These are phyloP conservation scores for Termitomyces sp. DNA, from an alignment of 768 basidiomycete genomes.

Conservation along the genomic window DNA sequence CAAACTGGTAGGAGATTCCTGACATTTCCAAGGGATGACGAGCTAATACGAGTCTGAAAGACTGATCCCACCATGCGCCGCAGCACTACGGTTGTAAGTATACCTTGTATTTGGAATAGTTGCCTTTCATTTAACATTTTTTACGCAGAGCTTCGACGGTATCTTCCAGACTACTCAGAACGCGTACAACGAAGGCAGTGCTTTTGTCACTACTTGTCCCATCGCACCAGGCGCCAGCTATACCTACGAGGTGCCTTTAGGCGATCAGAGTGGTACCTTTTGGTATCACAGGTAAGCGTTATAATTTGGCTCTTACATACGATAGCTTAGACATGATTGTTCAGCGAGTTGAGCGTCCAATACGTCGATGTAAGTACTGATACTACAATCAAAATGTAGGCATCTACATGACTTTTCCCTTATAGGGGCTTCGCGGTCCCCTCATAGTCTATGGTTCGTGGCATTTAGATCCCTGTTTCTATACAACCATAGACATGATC, in stretches of 20 bases:
- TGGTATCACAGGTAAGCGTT: constrained; percentile 28
- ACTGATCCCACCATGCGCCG: constrained; percentile 25
- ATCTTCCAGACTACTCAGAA: constrained; percentile 19
- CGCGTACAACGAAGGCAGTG: constrained; percentile 26
- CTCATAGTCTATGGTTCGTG: constrained; percentile 27
- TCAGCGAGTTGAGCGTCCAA: constrained; percentile 21
- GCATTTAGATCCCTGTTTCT: background rate
- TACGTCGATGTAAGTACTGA: constrained; percentile 20
- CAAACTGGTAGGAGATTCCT: constrained; percentile 23
- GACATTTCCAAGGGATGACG: background rate
- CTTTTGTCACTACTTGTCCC: constrained; percentile 41
- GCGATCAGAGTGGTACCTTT: constrained; percentile 35
- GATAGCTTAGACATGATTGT: background rate
- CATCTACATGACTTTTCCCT: background rate
- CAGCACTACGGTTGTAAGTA: constrained; percentile 21
- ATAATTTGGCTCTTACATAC: background rate
- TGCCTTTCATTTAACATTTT: background rate
- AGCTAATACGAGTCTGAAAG: constrained; percentile 8
- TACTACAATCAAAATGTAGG: background rate
- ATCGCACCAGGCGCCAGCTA: constrained; percentile 30
- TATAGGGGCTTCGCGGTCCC: constrained; percentile 25
- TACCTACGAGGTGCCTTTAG: constrained; percentile 28
- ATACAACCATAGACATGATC: background rate
- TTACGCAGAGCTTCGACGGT: constrained; percentile 21
- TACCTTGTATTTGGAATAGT: background rate